Conservation (phyloP, 2,329 filamentous ascomycete species). For the Fusarium nelsonii region DNA sequence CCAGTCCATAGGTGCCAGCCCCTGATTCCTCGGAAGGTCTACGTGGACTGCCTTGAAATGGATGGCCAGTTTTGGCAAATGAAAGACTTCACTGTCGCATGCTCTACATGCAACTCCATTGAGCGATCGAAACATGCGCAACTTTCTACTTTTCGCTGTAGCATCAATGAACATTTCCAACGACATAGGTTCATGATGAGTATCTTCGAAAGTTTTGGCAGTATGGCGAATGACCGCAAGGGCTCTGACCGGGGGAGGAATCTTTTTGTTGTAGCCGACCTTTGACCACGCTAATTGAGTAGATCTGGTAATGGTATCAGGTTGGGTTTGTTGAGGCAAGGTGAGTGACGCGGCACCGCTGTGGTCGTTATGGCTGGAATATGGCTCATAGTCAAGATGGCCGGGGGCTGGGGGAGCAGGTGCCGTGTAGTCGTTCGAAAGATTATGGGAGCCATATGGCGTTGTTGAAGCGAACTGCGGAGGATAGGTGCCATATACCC, state of each 20-base stretch:
- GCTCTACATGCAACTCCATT: slow-evolving; percentile 67
- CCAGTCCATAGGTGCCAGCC: slow-evolving; percentile 56
- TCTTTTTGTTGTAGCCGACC: slow-evolving; percentile 69
- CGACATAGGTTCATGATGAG: slow-evolving; percentile 68
- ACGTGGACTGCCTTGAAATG: slow-evolving; percentile 65
- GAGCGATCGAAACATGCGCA: slow-evolving; percentile 67
- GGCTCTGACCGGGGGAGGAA: slow-evolving; percentile 72
- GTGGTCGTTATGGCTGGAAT: slow-evolving; percentile 9
- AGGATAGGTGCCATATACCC: slow-evolving; percentile 30
- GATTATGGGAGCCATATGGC: slow-evolving; percentile 9
- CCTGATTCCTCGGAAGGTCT: slow-evolving; percentile 44
- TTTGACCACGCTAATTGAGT: slow-evolving; percentile 73
- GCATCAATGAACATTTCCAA: slow-evolving; percentile 71
- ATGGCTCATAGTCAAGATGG: slow-evolving; percentile 15
- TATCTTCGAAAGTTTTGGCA: slow-evolving; percentile 66
- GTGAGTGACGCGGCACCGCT: slow-evolving; percentile 3
- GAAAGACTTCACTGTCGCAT: slow-evolving; percentile 63
- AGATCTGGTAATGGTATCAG: slow-evolving; percentile 66
- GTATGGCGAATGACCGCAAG: slow-evolving; percentile 74
- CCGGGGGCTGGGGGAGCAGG: not conserved
- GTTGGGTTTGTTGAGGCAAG: slow-evolving; percentile 57
- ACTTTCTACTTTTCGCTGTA: slow-evolving; percentile 66
- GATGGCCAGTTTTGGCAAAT: slow-evolving; percentile 70
- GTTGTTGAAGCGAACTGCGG: slow-evolving; percentile 10
- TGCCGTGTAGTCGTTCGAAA: slow-evolving; percentile 14